These are phyloP conservation scores for Claviceps cyperi DNA, from an alignment of 2,329 filamentous ascomycete species.

Conservation along the genomic window DNA sequence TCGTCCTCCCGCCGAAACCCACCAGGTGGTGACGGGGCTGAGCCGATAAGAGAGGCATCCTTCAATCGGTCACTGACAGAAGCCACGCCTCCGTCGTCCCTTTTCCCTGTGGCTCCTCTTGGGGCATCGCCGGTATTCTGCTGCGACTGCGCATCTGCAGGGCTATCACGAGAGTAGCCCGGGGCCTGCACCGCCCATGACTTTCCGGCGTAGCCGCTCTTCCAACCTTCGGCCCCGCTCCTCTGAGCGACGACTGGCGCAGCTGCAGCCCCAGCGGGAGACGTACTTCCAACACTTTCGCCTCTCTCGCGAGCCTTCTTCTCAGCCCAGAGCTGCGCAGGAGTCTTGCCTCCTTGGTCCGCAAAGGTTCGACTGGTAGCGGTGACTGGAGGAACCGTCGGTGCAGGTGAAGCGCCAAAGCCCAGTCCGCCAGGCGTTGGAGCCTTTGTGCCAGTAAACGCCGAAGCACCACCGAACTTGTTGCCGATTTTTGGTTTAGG, in stretches of 20 bases:
- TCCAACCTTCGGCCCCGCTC: constrained; percentile 67
- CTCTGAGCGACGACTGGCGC: constrained; percentile 50
- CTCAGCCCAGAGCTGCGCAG: constrained; percentile 93
- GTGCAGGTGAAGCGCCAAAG: constrained; percentile 42
- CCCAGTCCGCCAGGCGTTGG: constrained; percentile 59
- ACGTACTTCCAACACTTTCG: constrained; percentile 25
- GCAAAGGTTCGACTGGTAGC: constrained; percentile 85
- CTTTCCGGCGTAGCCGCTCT: constrained; percentile 83
- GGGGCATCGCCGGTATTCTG: constrained; percentile 40
- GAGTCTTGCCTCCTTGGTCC: constrained; percentile 88
- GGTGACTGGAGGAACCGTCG: constrained; percentile 49
- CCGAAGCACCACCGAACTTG: constrained; percentile 59
- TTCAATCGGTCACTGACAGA: constrained; percentile 75
- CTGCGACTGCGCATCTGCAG: constrained; percentile 38
- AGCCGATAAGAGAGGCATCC: constrained; percentile 56
- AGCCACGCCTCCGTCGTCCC: constrained; percentile 46
- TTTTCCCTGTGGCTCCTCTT: constrained; percentile 32
- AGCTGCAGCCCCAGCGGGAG: constrained; percentile 29
- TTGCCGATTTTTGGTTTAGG: constrained; percentile 94
- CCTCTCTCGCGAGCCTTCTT: constrained; percentile 76
- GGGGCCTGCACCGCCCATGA: constrained; percentile 72
- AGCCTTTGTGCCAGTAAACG: constrained; percentile 79
- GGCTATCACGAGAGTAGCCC: constrained; percentile 46
- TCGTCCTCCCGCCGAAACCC: constrained; percentile 16
- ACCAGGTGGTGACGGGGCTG: constrained; percentile 24